A percentile compares a stretch with the other conserved stretches of the same genome.
phyloP scores from a whole-genome alignment of 495 filamentous ascomycete species.

The Penicillium verhagenii region DNA sequence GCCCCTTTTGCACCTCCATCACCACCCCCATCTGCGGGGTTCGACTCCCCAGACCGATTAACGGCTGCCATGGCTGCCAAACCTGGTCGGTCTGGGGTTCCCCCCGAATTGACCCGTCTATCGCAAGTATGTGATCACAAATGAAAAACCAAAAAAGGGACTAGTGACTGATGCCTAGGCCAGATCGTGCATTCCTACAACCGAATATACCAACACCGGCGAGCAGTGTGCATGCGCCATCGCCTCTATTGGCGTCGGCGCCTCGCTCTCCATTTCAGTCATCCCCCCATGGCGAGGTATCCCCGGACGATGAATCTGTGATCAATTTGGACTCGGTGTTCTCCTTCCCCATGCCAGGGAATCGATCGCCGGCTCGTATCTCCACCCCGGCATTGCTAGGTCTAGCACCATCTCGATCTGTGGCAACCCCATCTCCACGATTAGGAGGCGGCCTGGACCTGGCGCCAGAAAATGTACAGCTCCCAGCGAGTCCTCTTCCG shows the following conservation, averaged over 20 bases:
- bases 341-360: constrained; percentile 56
- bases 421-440: constrained; percentile 17
- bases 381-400: constrained; percentile 27
- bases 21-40: constrained; percentile 34
- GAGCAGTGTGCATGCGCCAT: constrained; percentile 58
- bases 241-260: constrained; percentile 49
- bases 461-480: constrained; percentile 19
- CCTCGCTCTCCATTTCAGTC: constrained; percentile 40
- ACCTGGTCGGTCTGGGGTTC: constrained; percentile 29
- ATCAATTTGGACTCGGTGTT: constrained; percentile 60
- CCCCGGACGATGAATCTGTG: constrained; percentile 32
- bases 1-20: constrained; percentile 34
- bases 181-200: constrained; percentile 62
- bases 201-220: constrained; percentile 58
- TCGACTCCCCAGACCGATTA: constrained; percentile 23
- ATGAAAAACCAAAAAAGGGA: not conserved
- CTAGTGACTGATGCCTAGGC: constrained; percentile 10
- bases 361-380: constrained; percentile 32
- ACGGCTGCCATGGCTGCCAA: constrained; percentile 21
- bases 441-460: constrained; percentile 13
- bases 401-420: constrained; percentile 16
- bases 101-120: constrained; percentile 55
- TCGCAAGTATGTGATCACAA: constrained; percentile 49
- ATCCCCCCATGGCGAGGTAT: constrained; percentile 46
- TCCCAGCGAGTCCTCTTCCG: constrained; percentile 33